Conservation (phyloP, 164 flowering plant species). For the Magnolia kwangsiensis region DNA sequence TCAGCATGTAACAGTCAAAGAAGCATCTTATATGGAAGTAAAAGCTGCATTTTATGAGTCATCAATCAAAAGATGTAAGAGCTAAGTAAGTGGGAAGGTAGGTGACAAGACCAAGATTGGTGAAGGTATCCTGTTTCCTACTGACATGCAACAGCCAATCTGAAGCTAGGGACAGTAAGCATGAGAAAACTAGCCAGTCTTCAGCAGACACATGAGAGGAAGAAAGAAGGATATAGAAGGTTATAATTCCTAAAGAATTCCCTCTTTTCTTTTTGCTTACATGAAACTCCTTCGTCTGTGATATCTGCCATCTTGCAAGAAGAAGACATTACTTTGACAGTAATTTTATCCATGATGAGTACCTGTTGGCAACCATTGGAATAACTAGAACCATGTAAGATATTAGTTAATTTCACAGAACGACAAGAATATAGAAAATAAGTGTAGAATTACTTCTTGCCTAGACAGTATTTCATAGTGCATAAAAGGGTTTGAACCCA, state of each 20-base stretch:
- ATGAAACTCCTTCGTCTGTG: slow-evolving; percentile 90
- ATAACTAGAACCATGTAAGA: neutral
- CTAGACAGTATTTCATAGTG: neutral
- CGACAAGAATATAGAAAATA: neutral
- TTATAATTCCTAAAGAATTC: neutral
- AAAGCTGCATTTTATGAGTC: neutral
- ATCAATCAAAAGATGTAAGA: neutral
- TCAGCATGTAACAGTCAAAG: neutral
- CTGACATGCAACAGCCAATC: neutral
- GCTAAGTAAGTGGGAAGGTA: neutral
- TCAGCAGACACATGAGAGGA: neutral
- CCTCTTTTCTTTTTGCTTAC: slow-evolving; percentile 45
- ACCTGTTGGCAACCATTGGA: slow-evolving; percentile 46
- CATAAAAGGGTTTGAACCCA: too few relatives aligned
- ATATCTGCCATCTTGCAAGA: slow-evolving; percentile 98
- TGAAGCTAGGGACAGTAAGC: neutral
- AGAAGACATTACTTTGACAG: slow-evolving; percentile 88
- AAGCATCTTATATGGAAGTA: neutral
- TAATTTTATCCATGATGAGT: slow-evolving; percentile 94
- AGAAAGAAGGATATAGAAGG: neutral
- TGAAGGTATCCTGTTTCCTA: neutral
- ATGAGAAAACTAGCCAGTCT: neutral
- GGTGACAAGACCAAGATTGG: neutral
- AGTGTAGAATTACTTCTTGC: neutral
- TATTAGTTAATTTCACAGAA: neutral